Percentiles rank a stretch among this genome's conserved stretches.
phyloP scores from a whole-genome alignment of 2,329 filamentous ascomycete genomes.

The Colletotrichum navitas region DNA sequence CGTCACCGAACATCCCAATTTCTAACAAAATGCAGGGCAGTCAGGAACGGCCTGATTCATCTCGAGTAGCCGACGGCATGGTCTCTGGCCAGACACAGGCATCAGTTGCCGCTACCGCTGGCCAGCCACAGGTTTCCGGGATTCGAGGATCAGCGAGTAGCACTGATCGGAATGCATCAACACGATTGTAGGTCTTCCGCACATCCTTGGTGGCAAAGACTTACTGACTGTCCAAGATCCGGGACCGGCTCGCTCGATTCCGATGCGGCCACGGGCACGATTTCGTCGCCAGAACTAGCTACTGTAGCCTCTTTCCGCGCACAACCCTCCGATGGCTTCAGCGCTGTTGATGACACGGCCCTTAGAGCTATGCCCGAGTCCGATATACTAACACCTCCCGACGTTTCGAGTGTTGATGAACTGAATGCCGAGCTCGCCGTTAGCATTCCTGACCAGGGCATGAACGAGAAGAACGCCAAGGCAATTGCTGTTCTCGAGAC shows the following conservation, averaged over 20 bases:
- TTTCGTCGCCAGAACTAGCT: conserved; percentile 18
- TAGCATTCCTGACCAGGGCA: conserved; percentile 21
- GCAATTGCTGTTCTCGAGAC: conserved; percentile 33
- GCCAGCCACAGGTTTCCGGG: not conserved
- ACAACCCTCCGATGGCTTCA: conserved; percentile 24
- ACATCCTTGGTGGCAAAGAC: too few species aligned
- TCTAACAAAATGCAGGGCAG: conserved; percentile 5
- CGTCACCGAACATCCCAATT: not conserved
- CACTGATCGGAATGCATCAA: not conserved
- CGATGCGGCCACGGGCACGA: conserved; percentile 6
- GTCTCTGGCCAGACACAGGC: not conserved
- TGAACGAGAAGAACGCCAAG: conserved; percentile 14
- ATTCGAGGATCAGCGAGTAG: not conserved
- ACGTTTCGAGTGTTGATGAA: conserved; percentile 17
- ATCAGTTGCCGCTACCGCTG: not conserved
- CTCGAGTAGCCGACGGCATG: not conserved
- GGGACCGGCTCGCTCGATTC: conserved; percentile 1
- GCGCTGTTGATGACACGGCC: conserved; percentile 13
- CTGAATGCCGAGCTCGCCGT: conserved; percentile 27
- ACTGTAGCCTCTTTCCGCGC: conserved; percentile 27
- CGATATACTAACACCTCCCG: conserved; percentile 11
- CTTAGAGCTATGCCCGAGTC: conserved; percentile 30
- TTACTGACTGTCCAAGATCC: not conserved
- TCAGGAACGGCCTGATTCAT: conserved; percentile 1
- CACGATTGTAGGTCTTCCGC: not conserved